Conservation (phyloP, 140 eudicot species). For the Cichorium intybus region DNA sequence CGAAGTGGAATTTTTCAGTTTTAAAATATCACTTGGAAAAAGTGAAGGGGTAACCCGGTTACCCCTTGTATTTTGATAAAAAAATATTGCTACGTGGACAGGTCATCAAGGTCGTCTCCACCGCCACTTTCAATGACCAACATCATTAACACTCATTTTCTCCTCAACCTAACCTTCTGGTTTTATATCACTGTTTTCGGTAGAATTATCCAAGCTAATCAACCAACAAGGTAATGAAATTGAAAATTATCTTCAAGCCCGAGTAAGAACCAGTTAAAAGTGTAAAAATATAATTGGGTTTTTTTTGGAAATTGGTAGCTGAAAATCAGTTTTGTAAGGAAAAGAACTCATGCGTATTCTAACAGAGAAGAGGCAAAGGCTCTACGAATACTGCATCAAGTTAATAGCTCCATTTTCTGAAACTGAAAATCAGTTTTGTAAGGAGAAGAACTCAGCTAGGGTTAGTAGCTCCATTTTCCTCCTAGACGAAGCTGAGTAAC, state of each 20-base stretch:
- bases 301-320: neutral
- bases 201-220: constrained; percentile 44
- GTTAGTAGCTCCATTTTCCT: no score
- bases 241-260: constrained; percentile 48
- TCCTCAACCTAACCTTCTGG: constrained; percentile 38
- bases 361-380: constrained; percentile 60
- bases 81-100: no score
- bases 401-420: no score
- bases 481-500: no score
- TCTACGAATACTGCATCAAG: no score
- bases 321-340: constrained; percentile 20
- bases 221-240: constrained; percentile 66
- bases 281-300: neutral
- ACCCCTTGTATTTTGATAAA: no score
- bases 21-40: no score
- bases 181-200: constrained; percentile 32
- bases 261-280: constrained; percentile 30
- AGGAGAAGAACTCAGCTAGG: constrained; percentile 57
- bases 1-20: no score
- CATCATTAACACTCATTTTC: constrained; percentile 34
- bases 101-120: no score
- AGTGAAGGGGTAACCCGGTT: no score
- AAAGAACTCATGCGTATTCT: constrained; percentile 58
- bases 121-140: constrained; percentile 68
- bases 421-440: neutral